Conservation (phyloP, 495 filamentous ascomycete genomes). For the Aspergillus conjunctus region DNA sequence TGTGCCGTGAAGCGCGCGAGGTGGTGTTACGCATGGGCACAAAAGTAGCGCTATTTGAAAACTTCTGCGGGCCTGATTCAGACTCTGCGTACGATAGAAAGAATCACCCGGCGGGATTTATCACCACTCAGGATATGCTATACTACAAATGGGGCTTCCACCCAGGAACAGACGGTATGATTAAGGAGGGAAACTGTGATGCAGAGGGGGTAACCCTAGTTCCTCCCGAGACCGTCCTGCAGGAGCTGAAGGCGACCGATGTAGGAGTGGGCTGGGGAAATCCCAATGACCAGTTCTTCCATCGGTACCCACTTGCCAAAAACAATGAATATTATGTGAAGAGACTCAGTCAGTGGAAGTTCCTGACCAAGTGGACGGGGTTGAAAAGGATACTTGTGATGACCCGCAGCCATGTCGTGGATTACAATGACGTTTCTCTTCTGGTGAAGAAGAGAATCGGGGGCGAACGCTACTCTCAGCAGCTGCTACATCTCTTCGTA, state of each 20-base stretch:
- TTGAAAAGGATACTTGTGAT: not conserved
- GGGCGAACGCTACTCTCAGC: no score
- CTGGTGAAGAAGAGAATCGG: no score
- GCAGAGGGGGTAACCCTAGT: not conserved
- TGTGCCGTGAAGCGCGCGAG: conserved; percentile 4
- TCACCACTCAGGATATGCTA: not conserved
- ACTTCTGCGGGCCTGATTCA: not conserved
- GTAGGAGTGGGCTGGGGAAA: not conserved
- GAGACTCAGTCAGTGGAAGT: not conserved
- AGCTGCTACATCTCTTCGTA: not conserved
- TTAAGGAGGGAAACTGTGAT: not conserved
- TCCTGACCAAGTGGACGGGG: not conserved
- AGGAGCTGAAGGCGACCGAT: not conserved
- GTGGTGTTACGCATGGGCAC: conserved; percentile 4
- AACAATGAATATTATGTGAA: not conserved
- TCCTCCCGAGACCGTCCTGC: not conserved
- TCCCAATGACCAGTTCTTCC: not conserved
- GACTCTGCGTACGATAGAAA: not conserved
- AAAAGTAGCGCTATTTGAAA: not conserved
- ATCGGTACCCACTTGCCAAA: not conserved
- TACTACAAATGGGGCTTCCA: not conserved
- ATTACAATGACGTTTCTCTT: no score
- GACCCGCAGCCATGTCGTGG: no score
- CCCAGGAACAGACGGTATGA: not conserved
- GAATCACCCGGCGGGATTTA: not conserved